phyloP scores from a whole-genome alignment of 2,329 filamentous ascomycete species.

The Nemania sp. region DNA sequence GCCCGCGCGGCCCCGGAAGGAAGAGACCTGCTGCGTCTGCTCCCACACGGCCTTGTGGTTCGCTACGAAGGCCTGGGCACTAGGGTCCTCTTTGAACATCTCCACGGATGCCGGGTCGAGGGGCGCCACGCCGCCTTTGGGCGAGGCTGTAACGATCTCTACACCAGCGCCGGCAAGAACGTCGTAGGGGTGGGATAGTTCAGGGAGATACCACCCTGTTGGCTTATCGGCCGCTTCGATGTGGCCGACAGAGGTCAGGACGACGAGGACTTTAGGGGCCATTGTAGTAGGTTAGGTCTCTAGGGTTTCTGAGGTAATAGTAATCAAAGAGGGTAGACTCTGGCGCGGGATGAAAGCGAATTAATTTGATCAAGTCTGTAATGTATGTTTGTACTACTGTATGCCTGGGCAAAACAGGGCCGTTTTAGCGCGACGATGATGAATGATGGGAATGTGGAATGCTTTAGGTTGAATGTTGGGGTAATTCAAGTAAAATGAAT shows the following conservation, averaged over 20 bases:
- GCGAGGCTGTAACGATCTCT: conserved; percentile 70
- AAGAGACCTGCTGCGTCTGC: conserved; percentile 68
- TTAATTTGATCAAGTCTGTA: too few relatives aligned
- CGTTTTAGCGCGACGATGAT: not conserved
- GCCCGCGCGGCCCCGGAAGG: conserved; percentile 64
- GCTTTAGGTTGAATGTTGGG: not conserved
- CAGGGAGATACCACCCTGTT: conserved; percentile 78
- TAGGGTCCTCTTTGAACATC: conserved; percentile 64
- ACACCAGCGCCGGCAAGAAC: conserved; percentile 63
- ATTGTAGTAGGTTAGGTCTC: conserved; percentile 48
- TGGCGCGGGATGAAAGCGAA: too few relatives aligned
- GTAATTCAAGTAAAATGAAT: not conserved
- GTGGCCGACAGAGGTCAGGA: conserved; percentile 73
- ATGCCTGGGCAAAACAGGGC: not conserved
- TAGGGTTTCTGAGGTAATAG: not conserved
- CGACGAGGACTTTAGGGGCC: conserved; percentile 74
- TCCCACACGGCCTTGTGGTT: conserved; percentile 71
- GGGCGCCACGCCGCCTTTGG: conserved; percentile 70
- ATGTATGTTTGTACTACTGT: not conserved
- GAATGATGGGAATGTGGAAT: too few relatives aligned
- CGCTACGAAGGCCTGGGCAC: conserved; percentile 66
- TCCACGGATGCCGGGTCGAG: conserved; percentile 71
- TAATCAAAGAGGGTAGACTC: too few relatives aligned
- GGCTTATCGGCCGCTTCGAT: conserved; percentile 63
- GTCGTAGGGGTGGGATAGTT: conserved; percentile 74